Base-by-base conservation (phyloP, 495 filamentous ascomycete species). In the Cercophora scortea region DNA sequence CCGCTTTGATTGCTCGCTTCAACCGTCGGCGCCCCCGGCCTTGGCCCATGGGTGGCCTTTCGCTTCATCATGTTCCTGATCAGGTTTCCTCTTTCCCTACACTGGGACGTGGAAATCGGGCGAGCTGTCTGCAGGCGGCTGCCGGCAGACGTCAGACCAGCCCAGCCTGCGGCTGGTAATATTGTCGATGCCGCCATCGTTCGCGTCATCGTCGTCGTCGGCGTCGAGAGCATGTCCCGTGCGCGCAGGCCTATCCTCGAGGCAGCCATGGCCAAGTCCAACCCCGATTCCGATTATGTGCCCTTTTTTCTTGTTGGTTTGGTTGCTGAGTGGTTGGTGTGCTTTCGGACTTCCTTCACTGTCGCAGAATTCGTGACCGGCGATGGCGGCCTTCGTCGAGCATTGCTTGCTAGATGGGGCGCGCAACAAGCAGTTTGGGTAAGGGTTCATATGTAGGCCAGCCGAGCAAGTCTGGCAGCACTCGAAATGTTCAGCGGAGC, bases 171-270 rank as follows among this genome's bases (percentile, higher is more conserved):
- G 25, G 25, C 25, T 25, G 25, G 25, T 25, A 34, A 42, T 44
- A 43, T 49, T 38, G 15, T 12, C 12, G 42, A 17, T 10, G 25
- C 43, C 16, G 47, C 32, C 16, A 33, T 25, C 12, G 47, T 19
- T 17, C 34, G 35, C 35, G 49, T 32, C 17, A 15, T 17, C 6
- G 48, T 53, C 45, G 16, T 52, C 38, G 55, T 12, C 41, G 40
- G 8, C 32, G 25, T 43, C 16, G 47, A 54, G n/a, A 54, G 40
- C 25, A 55, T 13, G 16, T 36, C 47, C 36, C 46, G 19, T 34
- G 57, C 47, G 15, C 51, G 34, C 40, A 55, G 47, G 15, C 57
- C 54, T 42, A 55, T 39, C 43, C 46, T 48, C 13, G 51, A 43
- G 13, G 56, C 51, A 45, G 56, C 38, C 56, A 59, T 55, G 44